A percentile compares a stretch with the other conserved stretches of the same genome.
Conservation (phyloP, 129 eudicot genomes). For the Centaurea solstitialis region DNA sequence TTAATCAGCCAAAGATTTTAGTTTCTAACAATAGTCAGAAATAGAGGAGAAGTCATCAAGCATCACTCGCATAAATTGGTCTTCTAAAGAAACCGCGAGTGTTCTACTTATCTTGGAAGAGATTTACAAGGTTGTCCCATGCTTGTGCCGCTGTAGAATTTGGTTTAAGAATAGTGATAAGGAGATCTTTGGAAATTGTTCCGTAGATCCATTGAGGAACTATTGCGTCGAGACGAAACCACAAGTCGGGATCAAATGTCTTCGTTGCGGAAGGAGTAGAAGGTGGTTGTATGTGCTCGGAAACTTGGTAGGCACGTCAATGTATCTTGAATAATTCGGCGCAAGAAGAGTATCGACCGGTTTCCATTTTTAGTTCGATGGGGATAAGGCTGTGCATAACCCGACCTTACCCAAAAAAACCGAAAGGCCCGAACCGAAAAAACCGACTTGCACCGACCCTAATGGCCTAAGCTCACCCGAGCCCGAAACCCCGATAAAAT, state of each 20-base stretch:
- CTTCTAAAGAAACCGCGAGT: neutral
- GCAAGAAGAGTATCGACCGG: neutral
- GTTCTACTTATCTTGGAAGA: neutral
- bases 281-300: neutral
- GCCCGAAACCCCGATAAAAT: no score
- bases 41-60: neutral
- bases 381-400: neutral
- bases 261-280: neutral
- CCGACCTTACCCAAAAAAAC: no score
- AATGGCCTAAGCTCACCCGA: no score
- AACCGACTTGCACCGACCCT: no score
- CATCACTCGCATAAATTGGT: neutral
- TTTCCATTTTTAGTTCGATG: neutral
- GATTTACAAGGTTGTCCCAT: neutral
- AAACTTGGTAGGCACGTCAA: no score
- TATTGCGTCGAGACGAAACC: neutral
- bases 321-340: neutral
- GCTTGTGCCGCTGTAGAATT: neutral
- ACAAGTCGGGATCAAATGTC: neutral
- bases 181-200: neutral
- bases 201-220: neutral
- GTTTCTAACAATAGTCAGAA: neutral
- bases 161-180: neutral
- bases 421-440: no score
- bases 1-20: neutral